Evolutionary conservation across 225 moss, liverwort and hornwort species (phyloP), one percentile per base, ranked within the genome.

Genomic region (Marchantia paleacea): DNA sequence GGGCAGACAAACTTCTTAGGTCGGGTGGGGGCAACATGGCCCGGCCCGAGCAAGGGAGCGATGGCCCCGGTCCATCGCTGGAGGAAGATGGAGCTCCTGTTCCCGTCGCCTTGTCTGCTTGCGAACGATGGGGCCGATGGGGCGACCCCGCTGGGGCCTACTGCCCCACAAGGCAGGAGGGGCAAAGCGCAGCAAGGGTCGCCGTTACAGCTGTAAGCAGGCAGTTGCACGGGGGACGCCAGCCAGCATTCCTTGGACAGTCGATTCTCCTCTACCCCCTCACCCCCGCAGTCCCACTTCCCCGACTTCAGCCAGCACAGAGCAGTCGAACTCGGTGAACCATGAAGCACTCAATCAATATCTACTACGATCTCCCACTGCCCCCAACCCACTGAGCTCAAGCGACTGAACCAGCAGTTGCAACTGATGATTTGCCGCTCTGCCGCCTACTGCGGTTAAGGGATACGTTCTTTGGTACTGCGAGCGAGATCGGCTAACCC

Each of bases 171-270:
- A 55, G 7, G 13, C 30, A 69, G n/a, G 67, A 52, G 69, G 18
- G 67, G 62, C 62, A 25, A 77, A 51, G 63, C 22, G 49, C 39
- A 61, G 39, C 58, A 78, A 78, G 26, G 64, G 64, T 78, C 78
- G 65, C 78, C 64, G 78, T 78, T 78, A 78, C 78, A 78, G 79
- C 79, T 69, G 70, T 79, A 20, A 25, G 28, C 67, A 55, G 68
- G 70, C 69, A 79, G 66, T 79, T 68, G 78, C 66, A 26, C 25
- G 66, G 52, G 52, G 67, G 26, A 52, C 67, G 60, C 63, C 64
- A 48, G 47, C 55, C 24, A 65, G 8, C 64, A 7, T 74, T 53
- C 73, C 73, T 58, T 31, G 29, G 47, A 60, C 55, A 76, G 5
- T 53, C 57, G 76, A 76, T 57, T 76, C 57, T 25, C 30, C 15